These are phyloP conservation scores for Glebionis coronaria DNA, from an alignment of 129 eudicot genomes.

Conservation along the genomic window DNA sequence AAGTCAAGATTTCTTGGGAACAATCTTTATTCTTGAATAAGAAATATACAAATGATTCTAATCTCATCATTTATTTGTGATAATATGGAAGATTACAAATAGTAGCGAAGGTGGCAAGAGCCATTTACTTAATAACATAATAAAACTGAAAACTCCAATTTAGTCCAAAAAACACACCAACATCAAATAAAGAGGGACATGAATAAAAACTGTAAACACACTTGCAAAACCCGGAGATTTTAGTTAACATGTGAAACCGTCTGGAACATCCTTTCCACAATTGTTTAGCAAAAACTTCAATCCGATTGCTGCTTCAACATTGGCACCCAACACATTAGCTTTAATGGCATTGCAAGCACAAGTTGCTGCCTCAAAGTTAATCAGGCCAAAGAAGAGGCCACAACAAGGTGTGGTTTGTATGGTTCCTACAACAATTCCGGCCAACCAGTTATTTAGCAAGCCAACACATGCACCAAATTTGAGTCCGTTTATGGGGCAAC, in stretches of 20 bases:
- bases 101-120: constrained; percentile 1
- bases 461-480: constrained; percentile 48
- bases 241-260: constrained; percentile 25
- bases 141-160: no score
- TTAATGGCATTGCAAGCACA: constrained; percentile 27
- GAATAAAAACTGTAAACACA: constrained; percentile 13
- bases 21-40: constrained; percentile 18
- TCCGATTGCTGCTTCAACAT: constrained; percentile 1
- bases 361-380: constrained; percentile 25
- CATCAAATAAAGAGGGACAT: constrained; percentile 8
- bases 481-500: constrained; percentile 45
- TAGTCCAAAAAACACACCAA: constrained; percentile 13
- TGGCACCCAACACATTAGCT: constrained; percentile 18
- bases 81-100: constrained; percentile 14
- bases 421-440: constrained; percentile 21
- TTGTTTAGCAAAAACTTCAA: constrained; percentile 23
- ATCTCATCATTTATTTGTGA: constrained; percentile 2
- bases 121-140: constrained; percentile 3
- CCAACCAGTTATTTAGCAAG: constrained; percentile 30
- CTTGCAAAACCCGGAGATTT: background rate
- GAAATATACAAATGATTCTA: constrained; percentile 6
- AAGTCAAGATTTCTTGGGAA: background rate
- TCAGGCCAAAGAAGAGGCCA: constrained; percentile 36
- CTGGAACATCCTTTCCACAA: constrained; percentile 27
- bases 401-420: constrained; percentile 46